A percentile compares a stretch with the other conserved stretches of the same genome.
Evolutionary conservation across 2,329 filamentous ascomycete species (phyloP).

Genomic region (Colletotrichum aenigma): DNA sequence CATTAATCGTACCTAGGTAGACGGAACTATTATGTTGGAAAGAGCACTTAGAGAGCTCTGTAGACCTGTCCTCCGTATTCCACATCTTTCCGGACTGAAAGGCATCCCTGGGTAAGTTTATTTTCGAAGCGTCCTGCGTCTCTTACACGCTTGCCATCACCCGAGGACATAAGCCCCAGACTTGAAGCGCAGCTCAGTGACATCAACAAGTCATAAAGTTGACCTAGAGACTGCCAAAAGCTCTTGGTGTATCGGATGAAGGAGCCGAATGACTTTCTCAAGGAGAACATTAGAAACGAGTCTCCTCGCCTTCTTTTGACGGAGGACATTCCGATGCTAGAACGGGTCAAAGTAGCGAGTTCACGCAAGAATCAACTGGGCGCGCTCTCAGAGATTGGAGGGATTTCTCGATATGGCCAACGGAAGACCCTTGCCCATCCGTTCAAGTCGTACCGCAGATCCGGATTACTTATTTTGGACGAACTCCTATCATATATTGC

Average conservation of each 20-base stretch:
- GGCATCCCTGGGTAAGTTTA: neutral
- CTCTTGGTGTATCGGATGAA: neutral
- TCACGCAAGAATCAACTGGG: neutral
- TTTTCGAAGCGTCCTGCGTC: neutral
- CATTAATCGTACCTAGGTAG: neutral
- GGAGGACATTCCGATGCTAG: neutral
- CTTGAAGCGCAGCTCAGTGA: neutral
- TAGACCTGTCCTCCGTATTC: neutral
- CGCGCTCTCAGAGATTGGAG: neutral
- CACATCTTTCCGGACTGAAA: neutral
- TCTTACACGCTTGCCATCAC: neutral
- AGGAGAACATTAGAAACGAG: neutral
- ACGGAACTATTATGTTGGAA: neutral
- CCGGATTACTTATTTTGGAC: neutral
- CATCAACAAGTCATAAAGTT: neutral
- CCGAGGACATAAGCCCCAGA: neutral
- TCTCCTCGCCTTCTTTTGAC: neutral
- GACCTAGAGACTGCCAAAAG: neutral
- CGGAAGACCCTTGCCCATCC: neutral
- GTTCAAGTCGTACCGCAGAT: neutral
- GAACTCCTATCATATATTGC: neutral
- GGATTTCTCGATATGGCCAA: neutral
- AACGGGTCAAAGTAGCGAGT: neutral
- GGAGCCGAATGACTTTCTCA: neutral
- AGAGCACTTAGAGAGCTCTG: neutral